A percentile compares a stretch with the other conserved stretches of the same genome.
Evolutionary conservation across 306 rosid genomes (phyloP).

Genomic region (Trifolium repens): DNA sequence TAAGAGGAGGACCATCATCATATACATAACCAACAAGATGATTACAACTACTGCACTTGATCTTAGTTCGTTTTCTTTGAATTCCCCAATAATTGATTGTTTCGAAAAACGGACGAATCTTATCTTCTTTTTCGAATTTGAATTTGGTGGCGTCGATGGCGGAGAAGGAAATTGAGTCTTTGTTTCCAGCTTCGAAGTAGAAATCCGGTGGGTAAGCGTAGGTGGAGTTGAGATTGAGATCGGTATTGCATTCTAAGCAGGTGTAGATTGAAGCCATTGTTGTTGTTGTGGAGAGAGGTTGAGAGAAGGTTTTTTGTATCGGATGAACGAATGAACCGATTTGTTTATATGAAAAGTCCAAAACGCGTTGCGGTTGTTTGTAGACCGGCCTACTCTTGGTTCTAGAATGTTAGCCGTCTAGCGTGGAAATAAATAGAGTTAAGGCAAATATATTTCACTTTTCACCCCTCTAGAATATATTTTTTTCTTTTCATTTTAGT

Average conservation of each 20-base stretch:
- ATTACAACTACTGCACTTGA: constrained; percentile 64
- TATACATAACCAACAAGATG: constrained; percentile 69
- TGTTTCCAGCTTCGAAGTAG: constrained; percentile 94
- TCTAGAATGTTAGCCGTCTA: background rate
- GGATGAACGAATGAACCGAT: background rate
- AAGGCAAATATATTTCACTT: too few species aligned
- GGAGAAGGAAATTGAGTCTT: constrained; percentile 75
- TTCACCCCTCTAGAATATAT: too few species aligned
- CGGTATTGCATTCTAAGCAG: constrained; percentile 66
- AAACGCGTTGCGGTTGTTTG: constrained; percentile 6
- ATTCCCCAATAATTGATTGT: constrained; percentile 88
- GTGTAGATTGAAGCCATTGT: constrained; percentile 71
- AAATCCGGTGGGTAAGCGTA: constrained; percentile 64
- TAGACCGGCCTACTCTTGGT: background rate
- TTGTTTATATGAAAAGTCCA: background rate
- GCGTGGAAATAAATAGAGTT: too few species aligned
- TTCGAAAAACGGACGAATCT: constrained; percentile 81
- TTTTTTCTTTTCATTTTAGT: too few species aligned
- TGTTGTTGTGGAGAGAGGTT: background rate
- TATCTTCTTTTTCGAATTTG: constrained; percentile 78
- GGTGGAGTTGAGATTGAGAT: constrained; percentile 62
- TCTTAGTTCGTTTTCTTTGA: constrained; percentile 85
- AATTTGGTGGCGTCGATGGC: constrained; percentile 67
- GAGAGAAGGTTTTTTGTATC: background rate
- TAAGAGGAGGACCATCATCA: constrained; percentile 89